Evolutionary conservation across 108 stramenopile species (phyloP), one percentile per base, ranked within the genome.

Genomic region (Conticribra weissflogii): DNA sequence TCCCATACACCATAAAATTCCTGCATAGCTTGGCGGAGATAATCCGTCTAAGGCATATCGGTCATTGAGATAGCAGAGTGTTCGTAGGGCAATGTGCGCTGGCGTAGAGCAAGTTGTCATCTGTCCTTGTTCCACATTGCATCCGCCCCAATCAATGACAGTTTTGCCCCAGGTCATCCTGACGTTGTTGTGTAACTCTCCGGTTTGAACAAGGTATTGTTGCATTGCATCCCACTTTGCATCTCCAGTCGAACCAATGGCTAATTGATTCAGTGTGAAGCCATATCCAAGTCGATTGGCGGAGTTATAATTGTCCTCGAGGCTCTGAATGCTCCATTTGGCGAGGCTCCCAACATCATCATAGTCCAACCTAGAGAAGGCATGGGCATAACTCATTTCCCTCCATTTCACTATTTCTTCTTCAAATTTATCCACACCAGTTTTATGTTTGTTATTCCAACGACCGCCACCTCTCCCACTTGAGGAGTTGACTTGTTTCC

Each of bases 161-260:
- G 85, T 79, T 54, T 88, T 86, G 22, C 91, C 91, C 91, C 91
- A 92, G 3, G 86, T 88, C 91, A 92, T 92, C 16, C 91, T 70
- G 3, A 86, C 85, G 79, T 92, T 89, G 71, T 92, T 92, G 64
- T 92, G 91, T 15, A 92, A 56, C 68, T 92, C 88, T 14, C 91
- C 91, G 1, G 87, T 85, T 3, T 54, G 48, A 2, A 85, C 76
- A 22, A 92, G 69, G 66, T 88, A 89, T 0, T 33, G 17, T 62
- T 92, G 91, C 87, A 88, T 88, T 14, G 81, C 87, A 74, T 88
- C 77, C 91, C 91, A 92, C 21, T 58, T 76, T 45, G 34, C 46
- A 56, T 83, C 75, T 22, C 48, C 48, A 8, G 88, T 81, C 16
- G n/a, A 14, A 23, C 68, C 79, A 25, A 22, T 59, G 14, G 30